Evolutionary conservation across 805 yeast species (phyloP).

Genomic region (Saccharomycopsis javanensis): DNA sequence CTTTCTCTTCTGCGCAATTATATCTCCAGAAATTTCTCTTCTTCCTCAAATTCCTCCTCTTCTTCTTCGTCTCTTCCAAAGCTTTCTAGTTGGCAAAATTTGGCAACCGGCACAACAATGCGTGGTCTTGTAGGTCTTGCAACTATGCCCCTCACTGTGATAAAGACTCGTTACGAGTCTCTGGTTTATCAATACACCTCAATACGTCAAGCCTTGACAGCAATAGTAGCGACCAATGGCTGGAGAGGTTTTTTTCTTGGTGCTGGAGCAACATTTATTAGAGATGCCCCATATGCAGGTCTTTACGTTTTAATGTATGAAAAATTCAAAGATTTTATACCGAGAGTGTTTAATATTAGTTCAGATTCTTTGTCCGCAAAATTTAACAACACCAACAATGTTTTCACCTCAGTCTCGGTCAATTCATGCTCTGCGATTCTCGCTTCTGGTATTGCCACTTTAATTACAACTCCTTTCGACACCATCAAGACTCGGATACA

Average conservation of each 20-base stretch:
- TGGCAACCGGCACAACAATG: slow-evolving; percentile 67
- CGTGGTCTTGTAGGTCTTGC: slow-evolving; percentile 74
- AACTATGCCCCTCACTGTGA: slow-evolving; percentile 90
- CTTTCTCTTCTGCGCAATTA: slow-evolving; percentile 52
- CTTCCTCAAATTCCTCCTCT: slow-evolving; percentile 10
- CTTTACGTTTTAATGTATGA: slow-evolving; percentile 81
- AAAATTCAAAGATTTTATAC: slow-evolving; percentile 49
- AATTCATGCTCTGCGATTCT: slow-evolving; percentile 68
- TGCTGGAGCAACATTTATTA: slow-evolving; percentile 70
- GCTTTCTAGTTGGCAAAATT: slow-evolving; percentile 57
- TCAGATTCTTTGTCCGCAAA: neutral
- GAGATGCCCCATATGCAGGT: slow-evolving; percentile 98
- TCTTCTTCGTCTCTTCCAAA: slow-evolving; percentile 50
- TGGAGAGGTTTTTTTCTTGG: slow-evolving; percentile 75
- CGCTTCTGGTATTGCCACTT: slow-evolving; percentile 74
- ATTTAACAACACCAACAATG: slow-evolving; percentile 20
- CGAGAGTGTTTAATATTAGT: slow-evolving; percentile 28
- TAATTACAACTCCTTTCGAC: slow-evolving; percentile 90
- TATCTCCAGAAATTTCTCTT: slow-evolving; percentile 28
- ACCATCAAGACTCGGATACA: slow-evolving; percentile 90
- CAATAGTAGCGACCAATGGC: slow-evolving; percentile 44
- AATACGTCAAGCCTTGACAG: slow-evolving; percentile 46
- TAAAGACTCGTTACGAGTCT: slow-evolving; percentile 86
- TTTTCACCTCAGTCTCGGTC: slow-evolving; percentile 38
- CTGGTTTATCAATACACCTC: slow-evolving; percentile 62